Percentiles rank a stretch among this genome's conserved stretches.
These are phyloP conservation scores for Camellia japonica DNA, from an alignment of 148 eudicot species.

Conservation along the genomic window DNA sequence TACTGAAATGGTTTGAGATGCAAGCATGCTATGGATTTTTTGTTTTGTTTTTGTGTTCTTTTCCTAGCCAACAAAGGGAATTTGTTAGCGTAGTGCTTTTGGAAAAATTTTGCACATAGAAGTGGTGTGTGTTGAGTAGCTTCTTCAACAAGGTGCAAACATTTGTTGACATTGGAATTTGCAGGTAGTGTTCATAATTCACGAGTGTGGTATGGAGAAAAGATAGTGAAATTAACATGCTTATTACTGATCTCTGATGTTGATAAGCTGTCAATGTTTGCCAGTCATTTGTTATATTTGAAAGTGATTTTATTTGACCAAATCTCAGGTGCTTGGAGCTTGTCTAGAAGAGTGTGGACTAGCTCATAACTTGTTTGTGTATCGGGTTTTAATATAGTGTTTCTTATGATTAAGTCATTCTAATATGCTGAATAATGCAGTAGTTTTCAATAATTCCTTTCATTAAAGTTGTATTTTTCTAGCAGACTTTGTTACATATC, in stretches of 20 bases:
- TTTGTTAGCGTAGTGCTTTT: neutral
- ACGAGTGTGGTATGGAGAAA: neutral
- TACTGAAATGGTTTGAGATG: neutral
- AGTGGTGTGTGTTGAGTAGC: neutral
- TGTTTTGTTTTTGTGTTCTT: neutral
- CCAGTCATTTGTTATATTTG: neutral
- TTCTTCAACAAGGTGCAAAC: neutral
- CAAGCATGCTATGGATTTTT: too few species aligned
- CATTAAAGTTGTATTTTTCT: neutral
- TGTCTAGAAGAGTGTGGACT: neutral
- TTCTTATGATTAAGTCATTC: neutral
- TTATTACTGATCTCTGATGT: neutral
- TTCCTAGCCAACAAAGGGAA: neutral
- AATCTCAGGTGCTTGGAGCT: slow-evolving; percentile 1
- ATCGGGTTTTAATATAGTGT: neutral
- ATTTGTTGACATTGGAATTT: too few species aligned
- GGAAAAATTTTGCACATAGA: neutral
- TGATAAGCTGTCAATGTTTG: neutral
- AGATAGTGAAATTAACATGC: neutral
- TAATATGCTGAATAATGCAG: neutral
- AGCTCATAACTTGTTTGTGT: neutral
- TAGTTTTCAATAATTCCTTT: neutral
- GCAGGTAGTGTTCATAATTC: neutral
- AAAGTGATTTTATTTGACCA: neutral
- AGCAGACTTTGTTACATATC: neutral